Base-by-base conservation (phyloP, 371 early-diverging fungal genomes). In the Quaeritorhiza haematococci region DNA sequence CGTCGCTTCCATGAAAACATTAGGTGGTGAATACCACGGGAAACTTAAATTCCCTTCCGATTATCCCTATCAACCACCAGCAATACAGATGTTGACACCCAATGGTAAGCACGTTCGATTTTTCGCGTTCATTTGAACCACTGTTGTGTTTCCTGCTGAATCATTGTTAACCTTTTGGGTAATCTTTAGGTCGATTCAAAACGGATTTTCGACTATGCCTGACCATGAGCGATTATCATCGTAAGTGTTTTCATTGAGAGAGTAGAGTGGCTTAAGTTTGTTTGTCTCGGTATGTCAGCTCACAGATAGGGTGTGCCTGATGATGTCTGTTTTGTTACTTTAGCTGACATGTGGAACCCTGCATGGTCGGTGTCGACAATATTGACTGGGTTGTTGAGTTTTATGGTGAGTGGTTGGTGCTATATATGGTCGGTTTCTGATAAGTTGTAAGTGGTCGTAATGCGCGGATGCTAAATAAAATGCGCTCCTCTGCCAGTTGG, bases 361-460 rank as follows among this genome's bases (percentile, higher is more conserved):
- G 89, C 91, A 49, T 96, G 96, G 98, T 90, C 91, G 35, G 95
- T 96, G 6, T 73, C 93, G 3, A 94, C 96, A 0, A 96, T 98
- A 50, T 71, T 98, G 53, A 94, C 88, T 55, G 98, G 98, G 3
- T 71, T 96, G 46, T 69, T 96, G 61, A 88, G 89, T 50, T 98
- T 98, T 68, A 98, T 98, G 98, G 92, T 92, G 58, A 53, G 63
- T 45, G 30, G 19, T 15, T 21, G 10, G 33, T 13, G 6, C 35
- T 58, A 26, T 13, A 27, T 38, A 34, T 49, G 24, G 5, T 58
- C 2, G 48, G 3, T 21, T 27, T 53, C 17, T 8, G 23, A 17
- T 34, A 29, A 33, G 24, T 19, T 13, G 30, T 52, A n/a, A n/a
- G n/a, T n/a, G n/a, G n/a, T n/a, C n/a, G n/a, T n/a, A n/a, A n/a